Conservation (phyloP, 2,329 filamentous ascomycete species). For the Lasiodiplodia sp. region DNA sequence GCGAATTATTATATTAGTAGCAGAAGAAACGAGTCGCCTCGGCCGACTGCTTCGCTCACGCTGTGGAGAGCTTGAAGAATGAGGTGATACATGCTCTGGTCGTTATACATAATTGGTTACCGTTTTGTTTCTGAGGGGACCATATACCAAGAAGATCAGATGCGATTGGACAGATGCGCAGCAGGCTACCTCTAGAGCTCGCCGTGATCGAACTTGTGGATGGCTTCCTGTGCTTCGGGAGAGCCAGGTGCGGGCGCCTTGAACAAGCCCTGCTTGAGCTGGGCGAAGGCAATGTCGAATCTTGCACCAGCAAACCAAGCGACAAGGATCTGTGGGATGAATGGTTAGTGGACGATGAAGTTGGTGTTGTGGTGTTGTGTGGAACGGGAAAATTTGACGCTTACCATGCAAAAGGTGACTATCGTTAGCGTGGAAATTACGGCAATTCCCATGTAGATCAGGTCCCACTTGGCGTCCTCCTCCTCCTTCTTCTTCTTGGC, state of each 20-base stretch:
- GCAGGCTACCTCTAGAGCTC: constrained; percentile 34
- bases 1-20: constrained; percentile 4
- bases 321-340: constrained; percentile 57
- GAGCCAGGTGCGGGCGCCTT: constrained; percentile 19
- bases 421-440: constrained; percentile 73
- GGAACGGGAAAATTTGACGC: constrained; percentile 39
- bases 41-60: background rate
- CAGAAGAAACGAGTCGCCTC: background rate
- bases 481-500: constrained; percentile 61
- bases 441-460: constrained; percentile 69
- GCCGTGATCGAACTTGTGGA: constrained; percentile 37
- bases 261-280: constrained; percentile 57
- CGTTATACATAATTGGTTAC: constrained; percentile 21
- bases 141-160: constrained; percentile 7
- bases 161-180: constrained; percentile 8
- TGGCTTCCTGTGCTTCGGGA: constrained; percentile 1
- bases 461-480: constrained; percentile 61
- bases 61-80: background rate
- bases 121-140: constrained; percentile 5
- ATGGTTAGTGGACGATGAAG: constrained; percentile 1
- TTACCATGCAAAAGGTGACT: constrained; percentile 81
- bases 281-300: constrained; percentile 73
- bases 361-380: constrained; percentile 30
- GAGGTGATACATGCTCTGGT: constrained; percentile 17
- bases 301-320: constrained; percentile 84